phyloP scores from a whole-genome alignment of 208 protist species.

The Blastocrithidia nonstop region DNA sequence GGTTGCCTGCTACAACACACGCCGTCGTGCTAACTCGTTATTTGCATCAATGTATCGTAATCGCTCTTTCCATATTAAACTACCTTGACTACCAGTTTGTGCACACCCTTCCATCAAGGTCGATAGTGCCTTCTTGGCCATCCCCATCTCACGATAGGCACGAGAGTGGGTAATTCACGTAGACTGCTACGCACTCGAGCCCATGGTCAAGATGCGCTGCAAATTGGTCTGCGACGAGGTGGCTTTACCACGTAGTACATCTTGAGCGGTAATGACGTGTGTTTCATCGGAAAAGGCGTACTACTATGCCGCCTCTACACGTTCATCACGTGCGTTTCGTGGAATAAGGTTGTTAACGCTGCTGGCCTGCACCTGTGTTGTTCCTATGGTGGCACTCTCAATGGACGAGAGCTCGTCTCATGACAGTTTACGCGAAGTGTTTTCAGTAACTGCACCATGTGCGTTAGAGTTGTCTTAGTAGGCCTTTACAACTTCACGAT shows the following conservation, averaged over 20 bases:
- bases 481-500: too few species aligned
- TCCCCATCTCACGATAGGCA: conserved; percentile 56
- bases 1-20: conserved; percentile 54
- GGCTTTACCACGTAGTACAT: conserved; percentile 27
- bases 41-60: conserved; percentile 13
- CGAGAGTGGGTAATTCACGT: conserved; percentile 74
- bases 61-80: conserved; percentile 65
- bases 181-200: conserved; percentile 58
- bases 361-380: not conserved
- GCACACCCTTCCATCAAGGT: conserved; percentile 54
- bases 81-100: conserved; percentile 36
- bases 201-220: conserved; percentile 51
- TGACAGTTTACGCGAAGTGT: conserved; percentile 12
- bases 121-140: conserved; percentile 32
- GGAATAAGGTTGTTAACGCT: conserved; percentile 17
- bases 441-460: too few species aligned
- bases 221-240: conserved; percentile 19
- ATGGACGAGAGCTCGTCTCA: conserved; percentile 25
- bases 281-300: conserved; percentile 59
- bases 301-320: conserved; percentile 40
- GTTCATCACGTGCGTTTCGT: conserved; percentile 50
- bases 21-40: conserved; percentile 21
- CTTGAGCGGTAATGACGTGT: conserved; percentile 40
- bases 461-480: too few species aligned
- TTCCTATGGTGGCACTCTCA: conserved; percentile 4